Base-by-base conservation (phyloP, 1,284 basidiomycete species). In the Leccinum ponderosum region DNA sequence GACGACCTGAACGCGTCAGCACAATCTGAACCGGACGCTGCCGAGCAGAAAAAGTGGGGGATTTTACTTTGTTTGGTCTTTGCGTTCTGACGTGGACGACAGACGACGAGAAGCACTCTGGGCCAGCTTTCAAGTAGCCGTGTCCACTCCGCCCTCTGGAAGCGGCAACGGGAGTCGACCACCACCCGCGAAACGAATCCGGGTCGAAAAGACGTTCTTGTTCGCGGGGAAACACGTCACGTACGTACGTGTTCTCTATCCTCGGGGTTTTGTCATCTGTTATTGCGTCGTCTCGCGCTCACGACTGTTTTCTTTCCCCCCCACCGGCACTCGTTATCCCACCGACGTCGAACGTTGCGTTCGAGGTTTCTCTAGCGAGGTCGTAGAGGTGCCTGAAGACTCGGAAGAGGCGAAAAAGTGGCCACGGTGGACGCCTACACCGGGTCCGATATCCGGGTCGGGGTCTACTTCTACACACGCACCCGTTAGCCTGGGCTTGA, bases 331-430 rank as follows among this genome's bases (percentile, higher is more conserved):
- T 20, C 42, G 17, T 20, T 37, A 17, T 47, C 42, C 42, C 17
- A 20, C 8, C 5, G 20, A 25, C 44, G 20, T 14, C 44, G 17
- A 22, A 39, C 44, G 44, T 22, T 47, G 17, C 17, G 17, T 47
- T 47, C 17, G 44, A 12, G 17, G 14, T 50, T 8, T 66, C 65
- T 59, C 47, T 65, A 93, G 91, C 57, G 87, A 93, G 72, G 79
- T 91, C 6, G 81, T 85, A 17, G 85, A 90, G 64, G 91, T 93
- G 1, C 76, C 81, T 11, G 87, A 85, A 66, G 83, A 85, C 66
- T 92, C 90, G 1, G 74, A 80, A 9, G 91, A 93, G 15, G 90
- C 90, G 8, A 86, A 81, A 70, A 84, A 83, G 69, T 94, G 89
- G 89, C 87, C 90, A 1, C 67, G 76, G 17, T 87, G 82, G 81